Percentiles rank a stretch among this genome's conserved stretches.
Conservation (phyloP, 805 yeast species). For the Zygotorulaspora chibaensis region DNA sequence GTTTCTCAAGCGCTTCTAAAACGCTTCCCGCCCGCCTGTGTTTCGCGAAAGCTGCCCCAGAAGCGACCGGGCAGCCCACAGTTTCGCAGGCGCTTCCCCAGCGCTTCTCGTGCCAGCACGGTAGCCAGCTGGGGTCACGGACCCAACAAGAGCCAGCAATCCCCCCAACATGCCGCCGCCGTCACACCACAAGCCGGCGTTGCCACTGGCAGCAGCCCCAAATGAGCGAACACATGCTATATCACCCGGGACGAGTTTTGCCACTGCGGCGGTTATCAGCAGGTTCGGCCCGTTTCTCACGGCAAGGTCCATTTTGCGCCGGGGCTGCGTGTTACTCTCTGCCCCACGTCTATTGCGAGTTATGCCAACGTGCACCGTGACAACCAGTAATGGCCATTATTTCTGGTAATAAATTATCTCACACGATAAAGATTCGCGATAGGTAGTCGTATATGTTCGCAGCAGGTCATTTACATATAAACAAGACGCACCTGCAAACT, state of each 20-base stretch:
- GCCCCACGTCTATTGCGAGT: neutral
- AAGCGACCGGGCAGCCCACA: neutral
- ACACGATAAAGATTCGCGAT: neutral
- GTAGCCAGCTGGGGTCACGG: neutral
- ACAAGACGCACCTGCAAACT: neutral
- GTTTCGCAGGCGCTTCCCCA: neutral
- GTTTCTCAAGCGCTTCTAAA: neutral
- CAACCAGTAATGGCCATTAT: neutral
- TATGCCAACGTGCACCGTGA: neutral
- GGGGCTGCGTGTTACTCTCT: neutral
- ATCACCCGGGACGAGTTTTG: too few relatives aligned
- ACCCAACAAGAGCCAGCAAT: neutral
- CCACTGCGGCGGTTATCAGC: too few relatives aligned
- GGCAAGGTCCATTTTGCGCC: too few relatives aligned
- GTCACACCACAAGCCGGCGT: too few relatives aligned
- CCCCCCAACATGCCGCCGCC: too few relatives aligned
- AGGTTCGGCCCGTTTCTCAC: too few relatives aligned
- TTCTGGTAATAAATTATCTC: neutral
- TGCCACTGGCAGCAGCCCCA: too few relatives aligned
- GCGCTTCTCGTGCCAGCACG: neutral
- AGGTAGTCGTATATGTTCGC: neutral
- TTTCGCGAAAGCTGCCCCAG: too few relatives aligned
- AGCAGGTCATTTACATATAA: neutral
- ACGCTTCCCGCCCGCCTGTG: neutral
- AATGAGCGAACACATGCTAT: too few relatives aligned